These are phyloP conservation scores for Neonectria punicea DNA, from an alignment of 2,329 filamentous ascomycete genomes.

Conservation along the genomic window DNA sequence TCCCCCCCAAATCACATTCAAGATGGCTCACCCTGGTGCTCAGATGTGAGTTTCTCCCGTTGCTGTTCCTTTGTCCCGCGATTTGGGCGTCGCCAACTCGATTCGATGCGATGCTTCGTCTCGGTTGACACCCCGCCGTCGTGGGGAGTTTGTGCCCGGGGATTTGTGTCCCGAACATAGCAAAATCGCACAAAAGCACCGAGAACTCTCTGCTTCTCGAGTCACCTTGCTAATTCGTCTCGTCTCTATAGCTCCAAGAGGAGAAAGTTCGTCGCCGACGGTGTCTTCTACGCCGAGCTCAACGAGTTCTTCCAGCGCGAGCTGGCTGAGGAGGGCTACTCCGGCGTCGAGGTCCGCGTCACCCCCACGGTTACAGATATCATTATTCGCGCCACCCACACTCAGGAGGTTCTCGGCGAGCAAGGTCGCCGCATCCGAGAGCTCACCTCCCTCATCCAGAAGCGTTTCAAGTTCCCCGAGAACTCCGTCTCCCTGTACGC, in stretches of 20 bases:
- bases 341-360: slow-evolving; percentile 99
- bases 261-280: slow-evolving; percentile 96
- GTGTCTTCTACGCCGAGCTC: slow-evolving; percentile 99
- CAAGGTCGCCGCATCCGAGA: slow-evolving; percentile 99
- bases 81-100: slow-evolving; percentile 3
- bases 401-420: slow-evolving; percentile 99
- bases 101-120: slow-evolving; percentile 8
- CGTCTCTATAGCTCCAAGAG: slow-evolving; percentile 77
- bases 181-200: slow-evolving; percentile 12
- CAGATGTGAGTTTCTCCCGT: slow-evolving; percentile 64
- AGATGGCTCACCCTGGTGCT: slow-evolving; percentile 69
- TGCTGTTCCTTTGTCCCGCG: slow-evolving; percentile 7
- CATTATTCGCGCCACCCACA: slow-evolving; percentile 99
- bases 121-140: slow-evolving; percentile 10
- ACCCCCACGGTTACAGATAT: slow-evolving; percentile 99
- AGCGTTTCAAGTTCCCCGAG: slow-evolving; percentile 99
- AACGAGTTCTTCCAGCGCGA: slow-evolving; percentile 99
- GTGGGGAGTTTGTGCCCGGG: slow-evolving; percentile 6
- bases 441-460: slow-evolving; percentile 99
- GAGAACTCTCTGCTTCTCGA: slow-evolving; percentile 6
- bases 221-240: slow-evolving; percentile 31
- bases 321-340: slow-evolving; percentile 99
- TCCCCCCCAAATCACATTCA: slow-evolving; percentile 53
- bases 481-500: slow-evolving; percentile 99
- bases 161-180: slow-evolving; percentile 6